phyloP scores from a whole-genome alignment of 192 early-diverging fungal genomes.

The Phycomyces nitens region DNA sequence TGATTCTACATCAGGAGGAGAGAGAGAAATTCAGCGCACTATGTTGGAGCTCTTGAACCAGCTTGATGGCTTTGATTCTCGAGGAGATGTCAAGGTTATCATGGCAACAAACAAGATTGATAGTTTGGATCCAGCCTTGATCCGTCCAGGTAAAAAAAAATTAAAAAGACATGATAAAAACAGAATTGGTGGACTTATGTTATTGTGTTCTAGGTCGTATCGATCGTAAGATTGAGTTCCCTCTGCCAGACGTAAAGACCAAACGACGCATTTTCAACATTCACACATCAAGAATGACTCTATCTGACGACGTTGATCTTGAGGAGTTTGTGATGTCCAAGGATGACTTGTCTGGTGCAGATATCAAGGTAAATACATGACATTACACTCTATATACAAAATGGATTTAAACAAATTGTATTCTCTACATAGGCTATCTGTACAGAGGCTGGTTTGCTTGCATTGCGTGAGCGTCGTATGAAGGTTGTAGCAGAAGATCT shows the following conservation, averaged over 20 bases:
- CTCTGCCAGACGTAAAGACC: slow-evolving; percentile 92
- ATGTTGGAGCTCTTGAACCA: slow-evolving; percentile 98
- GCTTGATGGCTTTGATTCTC: slow-evolving; percentile 95
- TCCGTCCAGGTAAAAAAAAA: slow-evolving; percentile 63
- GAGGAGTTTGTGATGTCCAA: slow-evolving; percentile 99
- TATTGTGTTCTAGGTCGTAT: slow-evolving; percentile 57
- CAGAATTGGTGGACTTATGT: neutral
- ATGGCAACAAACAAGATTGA: slow-evolving; percentile 99
- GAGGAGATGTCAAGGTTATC: slow-evolving; percentile 97
- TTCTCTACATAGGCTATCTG: slow-evolving; percentile 80
- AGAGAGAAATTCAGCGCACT: slow-evolving; percentile 95
- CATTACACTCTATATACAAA: too few species aligned
- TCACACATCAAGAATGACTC: slow-evolving; percentile 91
- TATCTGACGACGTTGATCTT: slow-evolving; percentile 93
- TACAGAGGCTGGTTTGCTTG: slow-evolving; percentile 97
- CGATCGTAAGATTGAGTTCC: slow-evolving; percentile 99
- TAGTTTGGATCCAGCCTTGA: slow-evolving; percentile 93
- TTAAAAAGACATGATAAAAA: too few species aligned
- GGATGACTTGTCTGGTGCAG: slow-evolving; percentile 97
- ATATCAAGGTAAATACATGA: slow-evolving; percentile 88
- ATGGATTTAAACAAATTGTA: neutral
- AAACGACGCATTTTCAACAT: slow-evolving; percentile 97
- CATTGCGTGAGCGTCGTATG: slow-evolving; percentile 97
- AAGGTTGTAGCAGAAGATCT: slow-evolving; percentile 97
- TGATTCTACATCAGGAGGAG: slow-evolving; percentile 91